Conservation (phyloP, 148 eudicot genomes). For the Polygonum aviculare region DNA sequence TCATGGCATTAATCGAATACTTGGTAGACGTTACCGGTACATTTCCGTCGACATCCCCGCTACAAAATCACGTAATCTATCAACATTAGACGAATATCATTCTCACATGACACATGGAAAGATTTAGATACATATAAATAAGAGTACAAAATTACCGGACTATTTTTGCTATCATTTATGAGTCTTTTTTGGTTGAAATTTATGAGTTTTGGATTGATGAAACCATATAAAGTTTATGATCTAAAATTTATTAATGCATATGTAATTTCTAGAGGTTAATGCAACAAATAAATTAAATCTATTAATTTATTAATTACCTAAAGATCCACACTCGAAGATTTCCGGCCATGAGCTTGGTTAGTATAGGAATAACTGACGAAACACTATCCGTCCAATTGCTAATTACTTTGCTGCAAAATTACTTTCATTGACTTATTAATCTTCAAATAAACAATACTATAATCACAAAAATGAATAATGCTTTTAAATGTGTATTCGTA, state of each 20-base stretch:
- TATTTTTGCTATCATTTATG: too few species aligned
- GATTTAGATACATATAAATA: too few species aligned
- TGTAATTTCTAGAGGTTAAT: too few species aligned
- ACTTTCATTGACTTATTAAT: background rate
- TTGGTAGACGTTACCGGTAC: conserved; percentile 65
- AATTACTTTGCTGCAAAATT: background rate
- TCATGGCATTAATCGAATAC: conserved; percentile 36
- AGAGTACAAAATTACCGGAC: too few species aligned
- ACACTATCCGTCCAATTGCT: conserved; percentile 54
- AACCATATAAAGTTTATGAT: too few species aligned
- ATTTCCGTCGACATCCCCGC: conserved; percentile 65
- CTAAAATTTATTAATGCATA: too few species aligned
- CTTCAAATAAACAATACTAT: background rate
- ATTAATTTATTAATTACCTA: conserved; percentile 32
- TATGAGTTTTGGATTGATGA: too few species aligned
- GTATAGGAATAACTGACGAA: conserved; percentile 43
- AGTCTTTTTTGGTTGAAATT: too few species aligned
- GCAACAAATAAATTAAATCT: too few species aligned
- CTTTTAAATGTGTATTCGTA: background rate
- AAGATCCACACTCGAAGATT: conserved; percentile 63
- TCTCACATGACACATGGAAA: too few species aligned
- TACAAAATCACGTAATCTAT: conserved; percentile 11
- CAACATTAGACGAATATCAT: too few species aligned
- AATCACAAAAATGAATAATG: too few species aligned
- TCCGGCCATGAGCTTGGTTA: conserved; percentile 36